Evolutionary conservation across 495 filamentous ascomycete genomes (phyloP).

Genomic region (Xylaria nigripes): DNA sequence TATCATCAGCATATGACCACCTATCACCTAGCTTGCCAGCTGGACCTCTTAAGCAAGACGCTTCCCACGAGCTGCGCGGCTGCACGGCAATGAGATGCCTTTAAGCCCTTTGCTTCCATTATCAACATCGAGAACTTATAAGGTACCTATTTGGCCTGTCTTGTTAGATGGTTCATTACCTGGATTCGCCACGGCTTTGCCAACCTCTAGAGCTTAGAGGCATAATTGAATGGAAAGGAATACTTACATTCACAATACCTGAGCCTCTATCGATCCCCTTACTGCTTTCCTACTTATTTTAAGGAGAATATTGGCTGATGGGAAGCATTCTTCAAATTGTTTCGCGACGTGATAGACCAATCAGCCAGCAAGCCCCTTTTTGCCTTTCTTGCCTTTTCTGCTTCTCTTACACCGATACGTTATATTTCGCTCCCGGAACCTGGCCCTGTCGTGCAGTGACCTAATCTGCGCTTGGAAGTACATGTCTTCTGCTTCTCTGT

Average conservation of each 20-base stretch:
- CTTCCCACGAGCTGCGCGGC: not conserved
- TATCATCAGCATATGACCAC: constrained; percentile 25
- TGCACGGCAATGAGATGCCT: not conserved
- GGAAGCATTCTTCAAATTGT: not conserved
- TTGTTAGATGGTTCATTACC: not conserved
- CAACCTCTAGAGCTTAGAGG: not conserved
- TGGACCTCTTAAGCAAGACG: constrained; percentile 8
- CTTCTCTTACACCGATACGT: constrained; percentile 7
- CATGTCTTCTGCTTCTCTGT: not conserved
- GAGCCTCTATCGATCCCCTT: not conserved
- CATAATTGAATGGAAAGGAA: constrained; percentile 3
- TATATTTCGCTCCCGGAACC: constrained; percentile 2
- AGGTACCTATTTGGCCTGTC: not conserved
- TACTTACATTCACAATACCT: not conserved
- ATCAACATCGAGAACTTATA: not conserved
- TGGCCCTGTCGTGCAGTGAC: constrained; percentile 3
- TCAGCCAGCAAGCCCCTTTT: constrained; percentile 3
- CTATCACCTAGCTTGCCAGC: constrained; percentile 12
- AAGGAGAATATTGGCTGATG: constrained; percentile 3
- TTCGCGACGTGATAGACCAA: not conserved
- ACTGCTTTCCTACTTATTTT: not conserved
- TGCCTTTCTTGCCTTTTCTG: not conserved
- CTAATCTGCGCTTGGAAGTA: not conserved
- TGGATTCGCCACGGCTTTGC: not conserved
- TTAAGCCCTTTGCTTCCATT: not conserved